Conservation (phyloP, 805 yeast species). For the Candida nemodendra region DNA sequence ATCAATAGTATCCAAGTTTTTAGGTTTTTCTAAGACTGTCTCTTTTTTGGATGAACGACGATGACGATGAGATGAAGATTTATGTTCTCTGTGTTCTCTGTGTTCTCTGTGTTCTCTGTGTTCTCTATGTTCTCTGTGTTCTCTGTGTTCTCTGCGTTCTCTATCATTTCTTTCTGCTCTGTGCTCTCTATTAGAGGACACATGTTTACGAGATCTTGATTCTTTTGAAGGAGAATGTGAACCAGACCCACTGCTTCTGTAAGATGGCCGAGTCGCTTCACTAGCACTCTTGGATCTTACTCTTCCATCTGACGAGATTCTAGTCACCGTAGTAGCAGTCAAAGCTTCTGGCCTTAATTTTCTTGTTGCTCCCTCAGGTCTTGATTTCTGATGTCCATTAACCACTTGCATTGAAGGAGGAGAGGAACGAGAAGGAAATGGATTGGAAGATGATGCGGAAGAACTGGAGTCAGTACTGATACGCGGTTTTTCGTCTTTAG, state of each 20-base stretch:
- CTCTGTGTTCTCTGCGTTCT: slow-evolving; percentile 14
- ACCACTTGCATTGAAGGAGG: slow-evolving; percentile 7
- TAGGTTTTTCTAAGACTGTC: slow-evolving; percentile 51
- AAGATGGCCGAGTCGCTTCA: slow-evolving; percentile 17
- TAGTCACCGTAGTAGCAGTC: slow-evolving; percentile 25
- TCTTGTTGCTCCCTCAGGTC: slow-evolving; percentile 25
- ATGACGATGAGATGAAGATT: slow-evolving; percentile 38
- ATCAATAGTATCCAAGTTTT: slow-evolving; percentile 90
- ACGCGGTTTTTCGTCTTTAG: slow-evolving; percentile 47
- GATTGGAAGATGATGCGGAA: slow-evolving; percentile 23
- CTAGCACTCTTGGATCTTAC: slow-evolving; percentile 33
- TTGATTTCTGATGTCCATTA: slow-evolving; percentile 4
- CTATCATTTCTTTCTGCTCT: slow-evolving; percentile 3
- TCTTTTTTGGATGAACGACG: slow-evolving; percentile 32
- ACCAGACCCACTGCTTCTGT: slow-evolving; percentile 9
- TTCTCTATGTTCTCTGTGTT: slow-evolving; percentile 16
- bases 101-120: slow-evolving; percentile 21
- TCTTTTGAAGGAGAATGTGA: slow-evolving; percentile 15
- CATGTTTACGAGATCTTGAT: slow-evolving; percentile 7
- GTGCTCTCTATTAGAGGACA: slow-evolving; percentile 3
- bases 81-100: slow-evolving; percentile 24
- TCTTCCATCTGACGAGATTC: slow-evolving; percentile 30
- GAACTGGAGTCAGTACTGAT: slow-evolving; percentile 16
- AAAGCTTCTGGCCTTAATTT: slow-evolving; percentile 19
- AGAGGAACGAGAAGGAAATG: slow-evolving; percentile 20